phyloP scores from a whole-genome alignment of 257 asterid species.

The Parsonsia alboflavescens region DNA sequence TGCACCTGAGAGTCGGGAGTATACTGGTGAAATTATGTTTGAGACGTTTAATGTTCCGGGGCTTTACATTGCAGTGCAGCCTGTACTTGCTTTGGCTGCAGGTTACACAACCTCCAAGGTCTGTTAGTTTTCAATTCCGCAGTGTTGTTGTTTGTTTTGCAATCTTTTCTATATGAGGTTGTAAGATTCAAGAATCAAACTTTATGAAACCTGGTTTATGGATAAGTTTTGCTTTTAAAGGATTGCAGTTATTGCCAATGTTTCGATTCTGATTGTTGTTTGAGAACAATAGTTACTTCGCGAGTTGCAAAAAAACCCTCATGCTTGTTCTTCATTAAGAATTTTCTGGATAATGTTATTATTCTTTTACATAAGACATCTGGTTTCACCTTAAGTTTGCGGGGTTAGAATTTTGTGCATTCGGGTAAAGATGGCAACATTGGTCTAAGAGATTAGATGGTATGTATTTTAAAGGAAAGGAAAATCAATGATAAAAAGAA shows the following conservation, averaged over 20 bases:
- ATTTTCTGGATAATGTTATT: not conserved
- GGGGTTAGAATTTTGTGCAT: not conserved
- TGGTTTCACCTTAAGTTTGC: not conserved
- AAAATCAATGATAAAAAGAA: not conserved
- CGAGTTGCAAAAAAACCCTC: not conserved
- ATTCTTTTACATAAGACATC: not conserved
- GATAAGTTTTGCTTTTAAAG: not conserved
- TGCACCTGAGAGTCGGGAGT: slow-evolving; percentile 93
- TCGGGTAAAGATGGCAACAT: not conserved
- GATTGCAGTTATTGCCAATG: not conserved
- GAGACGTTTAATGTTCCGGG: slow-evolving; percentile 95
- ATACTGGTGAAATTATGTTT: slow-evolving; percentile 94
- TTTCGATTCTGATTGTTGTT: not conserved
- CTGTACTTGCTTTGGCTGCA: slow-evolving; percentile 98
- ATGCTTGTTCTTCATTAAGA: not conserved
- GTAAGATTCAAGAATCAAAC: not conserved
- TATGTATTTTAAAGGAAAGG: not conserved
- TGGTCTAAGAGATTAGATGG: not conserved
- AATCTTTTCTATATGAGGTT: slow-evolving; percentile 7
- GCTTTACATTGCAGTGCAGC: slow-evolving; percentile 90
- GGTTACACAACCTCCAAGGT: slow-evolving; percentile 96
- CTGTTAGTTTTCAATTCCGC: slow-evolving; percentile 32
- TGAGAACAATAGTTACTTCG: not conserved
- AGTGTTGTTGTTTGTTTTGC: slow-evolving; percentile 6
- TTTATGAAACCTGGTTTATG: not conserved